Evolutionary conservation across 805 yeast species (phyloP), one percentile per base, ranked within the genome.

Genomic region (Candida piceae): DNA sequence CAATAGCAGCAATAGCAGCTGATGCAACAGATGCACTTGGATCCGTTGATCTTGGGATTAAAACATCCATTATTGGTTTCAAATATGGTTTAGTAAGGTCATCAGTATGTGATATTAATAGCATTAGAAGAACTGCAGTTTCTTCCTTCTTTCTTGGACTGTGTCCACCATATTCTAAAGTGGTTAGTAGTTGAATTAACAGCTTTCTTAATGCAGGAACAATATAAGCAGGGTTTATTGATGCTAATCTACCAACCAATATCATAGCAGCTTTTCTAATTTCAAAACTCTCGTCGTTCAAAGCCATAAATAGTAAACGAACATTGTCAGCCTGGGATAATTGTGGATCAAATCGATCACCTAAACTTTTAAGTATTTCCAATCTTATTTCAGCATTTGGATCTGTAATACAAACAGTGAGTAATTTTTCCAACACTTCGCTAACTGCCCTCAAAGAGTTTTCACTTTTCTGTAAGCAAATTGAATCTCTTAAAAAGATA

Each of bases 241-340:
- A 63, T 0, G 96, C 82, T 13, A 93, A 62, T 38, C 97, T 71
- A 3, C 98, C 97, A 40, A 93, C 76, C 9, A 89, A 72, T 34
- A 70, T 71, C 23, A 90, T 76, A 0, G 95, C 83, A 12, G 78
- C 83, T 49, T 84, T 78, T 38, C 96, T 74, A 9, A 93, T 83
- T 9, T 77, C 78, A 54, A 93, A 93, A 2, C 74, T 75, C 58
- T 90, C 97, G 61, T 93, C 99, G 54, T 93, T 85, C 39, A 90
- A 64, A 0, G 96, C 90, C 67, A 89, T 84, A 51, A 90, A 86
- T 16, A 93, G 66, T 11, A 89, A 62, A 37, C 86, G 70, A 22
- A 89, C 90, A 57, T 88, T 89, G 41, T 85, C 95, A 1, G 96
- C 94, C 57, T 93, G 97, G 0, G 97, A 86, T 22, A 93, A 62